Percentiles rank a stretch among this genome's conserved stretches.
Conservation (phyloP, 1,139 yeast species). For the Torulaspora pretoriensis region DNA sequence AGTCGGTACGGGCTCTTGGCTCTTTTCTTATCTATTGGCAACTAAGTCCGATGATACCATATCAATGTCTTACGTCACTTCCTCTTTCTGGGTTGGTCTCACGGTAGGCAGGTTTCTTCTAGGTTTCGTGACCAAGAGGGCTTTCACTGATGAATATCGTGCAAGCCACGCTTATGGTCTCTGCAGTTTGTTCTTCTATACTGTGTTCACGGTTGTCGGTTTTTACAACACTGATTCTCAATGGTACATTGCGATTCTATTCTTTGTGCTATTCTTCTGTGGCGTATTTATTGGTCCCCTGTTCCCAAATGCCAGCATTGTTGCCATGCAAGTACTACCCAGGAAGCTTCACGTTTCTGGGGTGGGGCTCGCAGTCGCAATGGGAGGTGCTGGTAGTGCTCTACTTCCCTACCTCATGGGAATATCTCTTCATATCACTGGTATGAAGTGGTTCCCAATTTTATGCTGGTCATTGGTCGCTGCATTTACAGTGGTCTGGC, state of each 20-base stretch:
- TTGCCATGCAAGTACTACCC: conserved; percentile 62
- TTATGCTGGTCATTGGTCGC: conserved; percentile 30
- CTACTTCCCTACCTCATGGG: conserved; percentile 64
- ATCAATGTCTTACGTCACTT: conserved; percentile 54
- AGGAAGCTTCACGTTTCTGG: conserved; percentile 59
- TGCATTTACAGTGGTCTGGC: conserved; percentile 35
- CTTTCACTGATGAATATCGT: conserved; percentile 45
- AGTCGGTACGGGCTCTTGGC: conserved; percentile 67
- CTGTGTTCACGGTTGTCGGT: conserved; percentile 29
- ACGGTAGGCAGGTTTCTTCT: conserved; percentile 57
- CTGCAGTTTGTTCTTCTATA: conserved; percentile 18
- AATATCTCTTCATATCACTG: conserved; percentile 34
- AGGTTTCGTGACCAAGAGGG: conserved; percentile 59
- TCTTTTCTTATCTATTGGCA: conserved; percentile 53
- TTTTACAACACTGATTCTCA: conserved; percentile 17
- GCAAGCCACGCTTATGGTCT: conserved; percentile 45
- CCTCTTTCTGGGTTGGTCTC: conserved; percentile 62
- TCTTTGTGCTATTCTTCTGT: conserved; percentile 43
- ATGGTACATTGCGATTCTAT: conserved; percentile 33
- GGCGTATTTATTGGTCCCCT: conserved; percentile 78
- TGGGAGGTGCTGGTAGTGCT: conserved; percentile 82
- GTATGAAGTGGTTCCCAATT: conserved; percentile 33
- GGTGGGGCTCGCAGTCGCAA: conserved; percentile 69
- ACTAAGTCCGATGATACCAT: conserved; percentile 46
- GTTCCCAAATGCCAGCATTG: conserved; percentile 70